Base-by-base conservation (phyloP, 305 asterid species). In the Fraxinus dipetala region DNA sequence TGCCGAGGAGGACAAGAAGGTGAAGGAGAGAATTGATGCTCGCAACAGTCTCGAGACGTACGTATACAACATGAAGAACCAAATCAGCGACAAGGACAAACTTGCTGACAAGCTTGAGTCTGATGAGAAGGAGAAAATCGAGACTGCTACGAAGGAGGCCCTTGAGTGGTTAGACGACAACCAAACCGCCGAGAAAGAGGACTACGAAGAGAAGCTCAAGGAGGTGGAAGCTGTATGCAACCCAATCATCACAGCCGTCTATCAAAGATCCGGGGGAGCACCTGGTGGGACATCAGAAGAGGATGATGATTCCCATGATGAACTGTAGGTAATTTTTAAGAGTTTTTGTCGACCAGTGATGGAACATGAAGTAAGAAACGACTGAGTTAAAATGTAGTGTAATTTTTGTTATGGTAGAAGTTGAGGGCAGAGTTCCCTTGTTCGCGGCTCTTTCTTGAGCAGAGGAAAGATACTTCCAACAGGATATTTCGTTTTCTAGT, bases 1-100 rank as follows among this genome's bases (percentile, higher is more conserved):
- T 40, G 91, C 91, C 0, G 92, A 89, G 84, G 92, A 89, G 83
- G 92, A 89, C 85, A 88, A 88, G 84, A 89, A 89, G 86, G 75
- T 69, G 75, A 69, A 69, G 22, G 75, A 69, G 38, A 69, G 75
- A 69, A 69, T 69, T 69, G 75, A 69, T 69, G 75, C 75, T 69
- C 75, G 75, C 11, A 69, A 69, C 40, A 31, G 75, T 69, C 75
- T 69, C 11, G 75, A 69, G 22, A 69, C 75, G 11, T 69, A 69
- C 2, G 2, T 69, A 31, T 69, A 69, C 75, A 69, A 69, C 43
- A 69, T 69, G 75, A 69, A 69, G 75, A 69, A 69, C 40, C 75
- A 69, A 69, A 69, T 69, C 75, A 69, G 38, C 11, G 75, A 69
- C 75, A 69, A 69, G 75, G 75, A 28, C 75, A 69, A 69, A 16